Evolutionary conservation across 2,329 filamentous ascomycete species (phyloP).

Genomic region (Diaporthe citrichinensis): DNA sequence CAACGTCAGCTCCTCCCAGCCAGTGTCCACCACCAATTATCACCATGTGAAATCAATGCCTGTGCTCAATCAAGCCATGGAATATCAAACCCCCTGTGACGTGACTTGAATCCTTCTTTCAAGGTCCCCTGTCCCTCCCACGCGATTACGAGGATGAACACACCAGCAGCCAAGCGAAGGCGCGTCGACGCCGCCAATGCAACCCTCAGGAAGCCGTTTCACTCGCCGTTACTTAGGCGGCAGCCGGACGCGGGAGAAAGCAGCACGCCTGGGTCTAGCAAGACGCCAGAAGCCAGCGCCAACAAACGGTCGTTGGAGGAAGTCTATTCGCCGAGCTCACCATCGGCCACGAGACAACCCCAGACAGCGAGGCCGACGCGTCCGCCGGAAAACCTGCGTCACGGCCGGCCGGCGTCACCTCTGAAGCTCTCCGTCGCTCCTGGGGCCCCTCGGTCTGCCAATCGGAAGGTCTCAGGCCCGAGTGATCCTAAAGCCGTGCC

Average conservation of each 20-base stretch:
- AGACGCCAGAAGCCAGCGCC: not conserved
- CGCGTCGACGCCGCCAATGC: conserved; percentile 70
- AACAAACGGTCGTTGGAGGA: not conserved
- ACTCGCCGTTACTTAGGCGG: conserved; percentile 66
- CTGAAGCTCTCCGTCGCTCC: not conserved
- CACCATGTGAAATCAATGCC: not conserved
- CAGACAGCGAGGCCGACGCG: not conserved
- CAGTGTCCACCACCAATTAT: not conserved
- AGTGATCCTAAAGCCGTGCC: not conserved
- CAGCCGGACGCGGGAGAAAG: not conserved
- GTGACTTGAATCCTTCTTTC: conserved; percentile 54
- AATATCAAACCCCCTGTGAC: conserved; percentile 1
- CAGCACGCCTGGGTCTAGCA: conserved; percentile 2
- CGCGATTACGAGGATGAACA: conserved; percentile 43
- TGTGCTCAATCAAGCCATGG: not conserved
- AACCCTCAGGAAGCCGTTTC: conserved; percentile 79
- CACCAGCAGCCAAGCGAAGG: conserved; percentile 72
- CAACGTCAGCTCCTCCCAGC: not conserved
- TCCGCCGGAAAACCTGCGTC: not conserved
- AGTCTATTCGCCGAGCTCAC: conserved; percentile 33
- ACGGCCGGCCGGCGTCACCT: not conserved
- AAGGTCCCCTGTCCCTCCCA: not conserved
- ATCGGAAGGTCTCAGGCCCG: not conserved
- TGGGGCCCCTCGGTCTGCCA: not conserved
- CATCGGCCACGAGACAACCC: conserved; percentile 6